Percentiles rank a stretch among this genome's conserved stretches.
These are phyloP conservation scores for Candolleomyces aberdarensis DNA, from an alignment of 768 basidiomycete species.

Conservation along the genomic window DNA sequence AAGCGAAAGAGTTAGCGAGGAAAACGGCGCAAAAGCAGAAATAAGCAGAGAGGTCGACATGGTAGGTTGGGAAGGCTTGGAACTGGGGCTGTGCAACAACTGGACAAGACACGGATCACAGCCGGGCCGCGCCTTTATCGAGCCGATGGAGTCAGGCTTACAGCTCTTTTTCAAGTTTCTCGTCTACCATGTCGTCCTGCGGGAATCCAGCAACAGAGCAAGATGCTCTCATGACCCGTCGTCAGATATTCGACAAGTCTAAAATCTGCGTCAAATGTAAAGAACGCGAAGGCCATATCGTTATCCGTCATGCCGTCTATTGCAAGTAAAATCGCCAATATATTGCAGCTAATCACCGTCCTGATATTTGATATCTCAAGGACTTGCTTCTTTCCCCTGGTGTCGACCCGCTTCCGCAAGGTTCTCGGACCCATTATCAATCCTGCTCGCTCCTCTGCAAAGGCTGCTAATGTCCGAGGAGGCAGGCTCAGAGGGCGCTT, in stretches of 20 bases:
- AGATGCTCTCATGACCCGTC: conserved; percentile 68
- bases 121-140: neutral
- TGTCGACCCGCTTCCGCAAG: conserved; percentile 62
- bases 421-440: conserved; percentile 66
- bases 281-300: conserved; percentile 56
- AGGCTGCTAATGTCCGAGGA: conserved; percentile 40
- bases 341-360: neutral
- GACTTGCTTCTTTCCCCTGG: conserved; percentile 60
- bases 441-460: neutral
- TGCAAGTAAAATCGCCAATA: conserved; percentile 59
- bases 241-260: conserved; percentile 63
- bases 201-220: conserved; percentile 59
- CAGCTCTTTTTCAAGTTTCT: conserved; percentile 9
- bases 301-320: conserved; percentile 78
- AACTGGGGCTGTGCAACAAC: neutral
- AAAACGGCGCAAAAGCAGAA: conserved; percentile 37
- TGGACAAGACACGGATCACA: neutral
- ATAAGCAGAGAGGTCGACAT: conserved; percentile 33
- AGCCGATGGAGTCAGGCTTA: conserved; percentile 1
- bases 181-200: conserved; percentile 41
- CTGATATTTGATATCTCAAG: conserved; percentile 12
- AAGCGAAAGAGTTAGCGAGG: conserved; percentile 29
- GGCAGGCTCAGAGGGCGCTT: conserved; percentile 32
- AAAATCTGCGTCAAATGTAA: conserved; percentile 77
- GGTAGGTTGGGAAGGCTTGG: neutral